Percentiles rank a stretch among this genome's conserved stretches.
These are phyloP conservation scores for Fusarium sp. DNA, from an alignment of 2,329 filamentous ascomycete species.

Conservation along the genomic window DNA sequence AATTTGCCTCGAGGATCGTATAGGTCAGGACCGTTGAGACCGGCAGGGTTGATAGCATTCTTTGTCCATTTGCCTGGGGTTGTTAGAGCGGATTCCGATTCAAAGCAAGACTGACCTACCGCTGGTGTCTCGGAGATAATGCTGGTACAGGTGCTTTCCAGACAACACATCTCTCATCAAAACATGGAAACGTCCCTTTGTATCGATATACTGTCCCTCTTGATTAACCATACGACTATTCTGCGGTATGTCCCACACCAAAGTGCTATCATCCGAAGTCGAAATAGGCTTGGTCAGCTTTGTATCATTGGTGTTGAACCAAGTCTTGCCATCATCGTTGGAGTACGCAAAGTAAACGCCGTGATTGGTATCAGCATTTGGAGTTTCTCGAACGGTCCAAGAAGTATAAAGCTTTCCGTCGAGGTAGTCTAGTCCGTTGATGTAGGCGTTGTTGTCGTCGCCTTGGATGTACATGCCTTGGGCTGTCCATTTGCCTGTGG, in stretches of 20 bases:
- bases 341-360: slow-evolving; percentile 36
- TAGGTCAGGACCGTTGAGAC: slow-evolving; percentile 26
- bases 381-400: slow-evolving; percentile 32
- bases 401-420: slow-evolving; percentile 32
- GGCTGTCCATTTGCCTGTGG: slow-evolving; percentile 25
- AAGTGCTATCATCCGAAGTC: slow-evolving; percentile 14
- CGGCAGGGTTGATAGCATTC: slow-evolving; percentile 18
- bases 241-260: slow-evolving; percentile 29
- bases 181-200: slow-evolving; percentile 22
- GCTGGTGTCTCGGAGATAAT: slow-evolving; percentile 12
- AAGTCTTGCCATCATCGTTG: slow-evolving; percentile 28
- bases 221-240: slow-evolving; percentile 36
- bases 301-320: slow-evolving; percentile 24
- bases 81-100: accelerated
- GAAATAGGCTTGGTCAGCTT: slow-evolving; percentile 19
- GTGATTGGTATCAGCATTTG: slow-evolving; percentile 30
- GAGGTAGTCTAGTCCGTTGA: slow-evolving; percentile 24
- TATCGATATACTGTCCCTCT: slow-evolving; percentile 26
- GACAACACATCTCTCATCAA: slow-evolving; percentile 28
- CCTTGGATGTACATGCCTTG: slow-evolving; percentile 33
- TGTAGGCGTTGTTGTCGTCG: slow-evolving; percentile 34
- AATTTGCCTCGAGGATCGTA: slow-evolving; percentile 34
- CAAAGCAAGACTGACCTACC: not conserved
- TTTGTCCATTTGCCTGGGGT: slow-evolving; percentile 19
- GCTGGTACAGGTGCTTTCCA: slow-evolving; percentile 25